These are phyloP conservation scores for Musa balbisiana DNA, from an alignment of 202 grass and related monocot genomes.

Conservation along the genomic window DNA sequence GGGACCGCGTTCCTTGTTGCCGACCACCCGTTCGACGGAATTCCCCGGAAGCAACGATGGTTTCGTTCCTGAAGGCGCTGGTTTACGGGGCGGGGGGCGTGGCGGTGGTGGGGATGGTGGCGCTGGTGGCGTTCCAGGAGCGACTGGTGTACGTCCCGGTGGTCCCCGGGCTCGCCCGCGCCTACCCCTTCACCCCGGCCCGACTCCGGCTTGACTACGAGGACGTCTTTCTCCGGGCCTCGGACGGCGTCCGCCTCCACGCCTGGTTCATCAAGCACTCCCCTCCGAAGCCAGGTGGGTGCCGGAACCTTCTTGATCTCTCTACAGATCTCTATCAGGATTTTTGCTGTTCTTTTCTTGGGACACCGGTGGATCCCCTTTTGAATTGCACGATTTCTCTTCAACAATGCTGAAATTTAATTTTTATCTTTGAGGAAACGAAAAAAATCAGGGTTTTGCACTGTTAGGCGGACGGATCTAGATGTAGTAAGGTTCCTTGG, in stretches of 20 bases:
- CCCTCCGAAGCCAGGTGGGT: conserved; percentile 45
- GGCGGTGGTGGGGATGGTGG: conserved; percentile 59
- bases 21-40: conserved; percentile 23
- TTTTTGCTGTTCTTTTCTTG: background rate
- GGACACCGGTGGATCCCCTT: conserved; percentile 1
- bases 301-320: background rate
- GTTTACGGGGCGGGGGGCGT: conserved; percentile 69
- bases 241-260: conserved; percentile 87
- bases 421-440: background rate
- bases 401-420: background rate
- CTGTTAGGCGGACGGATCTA: background rate
- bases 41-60: conserved; percentile 34
- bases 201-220: conserved; percentile 62
- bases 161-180: conserved; percentile 73
- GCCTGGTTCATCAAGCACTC: conserved; percentile 91
- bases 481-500: background rate
- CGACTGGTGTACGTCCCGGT: conserved; percentile 92
- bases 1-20: conserved; percentile 6
- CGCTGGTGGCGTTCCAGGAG: conserved; percentile 89
- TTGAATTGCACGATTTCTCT: background rate
- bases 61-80: conserved; percentile 57
- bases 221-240: conserved; percentile 71
- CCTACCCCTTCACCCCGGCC: conserved; percentile 63
- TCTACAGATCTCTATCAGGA: background rate
- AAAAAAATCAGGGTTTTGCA: background rate